phyloP scores from a whole-genome alignment of 129 eudicot genomes.

The Arctium lappa region DNA sequence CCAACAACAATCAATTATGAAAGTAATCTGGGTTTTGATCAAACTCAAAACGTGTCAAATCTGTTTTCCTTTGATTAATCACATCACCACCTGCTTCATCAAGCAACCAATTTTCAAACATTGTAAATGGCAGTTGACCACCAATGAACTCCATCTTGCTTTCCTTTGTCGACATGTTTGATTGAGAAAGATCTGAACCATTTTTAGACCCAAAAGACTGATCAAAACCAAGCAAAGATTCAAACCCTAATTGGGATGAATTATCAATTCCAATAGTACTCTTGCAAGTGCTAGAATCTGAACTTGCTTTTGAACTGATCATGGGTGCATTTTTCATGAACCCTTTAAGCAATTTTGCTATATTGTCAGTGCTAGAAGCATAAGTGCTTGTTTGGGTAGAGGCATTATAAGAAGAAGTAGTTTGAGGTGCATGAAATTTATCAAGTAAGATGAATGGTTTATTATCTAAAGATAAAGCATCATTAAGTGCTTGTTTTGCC shows the following conservation, averaged over 20 bases:
- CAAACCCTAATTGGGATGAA: slow-evolving; percentile 39
- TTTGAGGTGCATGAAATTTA: background rate
- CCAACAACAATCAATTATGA: slow-evolving; percentile 12
- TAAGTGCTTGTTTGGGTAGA: slow-evolving; percentile 26
- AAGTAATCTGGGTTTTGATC: slow-evolving; percentile 43
- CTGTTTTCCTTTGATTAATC: slow-evolving; percentile 40
- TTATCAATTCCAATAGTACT: slow-evolving; percentile 26
- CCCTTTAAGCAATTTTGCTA: slow-evolving; percentile 64
- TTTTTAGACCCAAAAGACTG: slow-evolving; percentile 38
- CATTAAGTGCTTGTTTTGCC: slow-evolving; percentile 64
- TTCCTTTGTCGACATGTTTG: slow-evolving; percentile 52
- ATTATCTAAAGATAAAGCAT: slow-evolving; percentile 50
- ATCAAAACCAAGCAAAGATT: slow-evolving; percentile 60
- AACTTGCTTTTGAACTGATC: slow-evolving; percentile 18
- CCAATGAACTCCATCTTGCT: slow-evolving; percentile 30
- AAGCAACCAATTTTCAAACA: slow-evolving; percentile 83
- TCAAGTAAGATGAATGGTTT: slow-evolving; percentile 5
- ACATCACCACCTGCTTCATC: slow-evolving; percentile 36
- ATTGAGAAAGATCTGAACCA: slow-evolving; percentile 60
- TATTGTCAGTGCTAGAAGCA: slow-evolving; percentile 68
- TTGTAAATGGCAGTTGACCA: slow-evolving; percentile 37
- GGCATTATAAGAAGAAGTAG: background rate
- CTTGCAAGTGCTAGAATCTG: slow-evolving; percentile 50
- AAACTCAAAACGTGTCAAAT: slow-evolving; percentile 41
- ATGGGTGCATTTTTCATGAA: slow-evolving; percentile 50